Base-by-base conservation (phyloP, 352 stramenopile species). In the Pythium folliculosum region DNA sequence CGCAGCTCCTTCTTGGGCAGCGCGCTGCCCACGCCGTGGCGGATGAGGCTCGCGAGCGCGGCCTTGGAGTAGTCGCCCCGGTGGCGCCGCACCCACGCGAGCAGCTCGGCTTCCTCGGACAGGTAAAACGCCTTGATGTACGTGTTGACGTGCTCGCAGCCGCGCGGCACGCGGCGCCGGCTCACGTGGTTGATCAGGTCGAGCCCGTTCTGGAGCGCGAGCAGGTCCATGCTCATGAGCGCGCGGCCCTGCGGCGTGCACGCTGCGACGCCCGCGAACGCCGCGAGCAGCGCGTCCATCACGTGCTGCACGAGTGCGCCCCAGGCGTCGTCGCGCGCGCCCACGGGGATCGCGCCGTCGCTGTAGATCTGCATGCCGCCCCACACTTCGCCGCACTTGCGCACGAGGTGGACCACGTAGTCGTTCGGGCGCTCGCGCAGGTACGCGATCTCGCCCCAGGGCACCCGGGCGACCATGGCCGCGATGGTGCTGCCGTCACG, bases 211-310 rank as follows among this genome's bases (percentile, higher is more conserved):
- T 94, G 77, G 8, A 99, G 77, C 22, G 94, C 89, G 43, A 95
- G 83, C 54, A 99, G 73, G 69, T 99, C 97, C 82, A 99, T 97
- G 50, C 91, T 95, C 97, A 99, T 99, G 25, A 98, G 81, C 6
- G 97, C 93, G 51, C 96, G 82, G 3, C 97, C 97, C 77, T 99
- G 97, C 3, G 92, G 96, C 6, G 92, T 98, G 70, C 96, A 98
- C 61, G 84, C 90, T 23, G 77, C 19, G 14, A 98, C 80, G n/a
- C 81, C 82, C 0, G 91, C 87, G 67, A 98, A 98, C 1, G 90
- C 94, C 32, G 96, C 87, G 14, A 99, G 67, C 25, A 99, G 74
- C 30, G 90, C 78, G 70, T 97, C 86, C 76, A 98, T 89, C n/a
- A 92, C 84, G 7, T 77, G 77, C 45, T 96, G 87, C 52, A 97